Evolutionary conservation across 768 basidiomycete species (phyloP), one percentile per base, ranked within the genome.

Genomic region (Panellus pusillus): DNA sequence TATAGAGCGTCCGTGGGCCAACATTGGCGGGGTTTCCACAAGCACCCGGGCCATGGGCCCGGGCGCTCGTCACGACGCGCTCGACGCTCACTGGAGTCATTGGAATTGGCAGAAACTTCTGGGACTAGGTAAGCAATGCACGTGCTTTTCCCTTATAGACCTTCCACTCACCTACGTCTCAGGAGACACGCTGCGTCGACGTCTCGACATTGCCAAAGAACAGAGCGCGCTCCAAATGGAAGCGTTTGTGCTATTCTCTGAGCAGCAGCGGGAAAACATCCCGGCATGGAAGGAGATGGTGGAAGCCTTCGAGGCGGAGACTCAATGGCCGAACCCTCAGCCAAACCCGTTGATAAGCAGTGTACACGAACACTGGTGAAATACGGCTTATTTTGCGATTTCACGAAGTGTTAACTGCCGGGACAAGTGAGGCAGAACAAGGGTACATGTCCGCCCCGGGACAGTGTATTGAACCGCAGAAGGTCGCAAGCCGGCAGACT

Each of bases 41-140:
- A n/a, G n/a, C 36, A 72, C 70, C 1, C 56, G 60, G 27, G 72
- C 72, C 58, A 75, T 76, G 74, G 72, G 70, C 7, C 66, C 68
- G 6, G 70, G 68, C 2, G 63, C 63, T 5, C 52, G 67, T 2
- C 52, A 59, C 0, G 67, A 70, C 20, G 57, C 51, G 0, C 29
- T 72, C 12, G 64, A 70, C 45, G n/a, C 59, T 0, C 57, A 63
- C 27, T n/a, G n/a, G n/a, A n/a, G n/a, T n/a, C n/a, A n/a, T n/a
- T n/a, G n/a, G n/a, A n/a, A n/a, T n/a, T n/a, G 66, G 64, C 41
- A 55, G 14, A 71, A 68, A 45, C 47, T 60, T 1, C 31, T 60
- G 12, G 42, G 53, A 14, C 31, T 72, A 9, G 66, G 66, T 68
- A 20, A 38, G 60, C n/a, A n/a, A n/a, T n/a, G n/a, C n/a, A n/a